Base-by-base conservation (phyloP, 768 basidiomycete species). In the Leccinum imitatum region DNA sequence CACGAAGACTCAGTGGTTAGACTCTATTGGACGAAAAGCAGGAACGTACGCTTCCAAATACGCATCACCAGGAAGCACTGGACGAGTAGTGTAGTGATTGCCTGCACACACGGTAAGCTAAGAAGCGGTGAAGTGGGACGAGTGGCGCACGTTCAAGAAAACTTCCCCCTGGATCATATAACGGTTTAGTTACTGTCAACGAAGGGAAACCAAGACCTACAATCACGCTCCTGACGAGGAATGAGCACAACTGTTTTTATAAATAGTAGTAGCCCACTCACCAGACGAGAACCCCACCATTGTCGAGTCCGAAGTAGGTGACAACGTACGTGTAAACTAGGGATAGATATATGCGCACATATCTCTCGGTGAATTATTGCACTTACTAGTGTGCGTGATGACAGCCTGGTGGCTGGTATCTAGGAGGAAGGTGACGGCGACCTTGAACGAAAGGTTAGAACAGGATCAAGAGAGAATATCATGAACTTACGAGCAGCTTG, bases 11-110 rank as follows among this genome's bases (percentile, higher is more conserved):
- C 30, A 53, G 56, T 50, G 13, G 14, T 30, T 41, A 39, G 5
- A 10, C 13, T 51, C 39, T 10, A 46, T 30, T 25, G 23, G 27
- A 15, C 4, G 9, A 50, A 21, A 7, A 14, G n/a, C 9, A 25
- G 37, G 39, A 47, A 71, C 80, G 51, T 65, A 82, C 80, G 65
- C 53, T 69, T 76, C 75, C 79, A 86, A 4, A 86, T 73, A 0
- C 84, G 80, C 63, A 77, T 70, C 0, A 76, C 67, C 60, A 84
- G 77, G 70, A 85, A 86, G 41, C 81, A 77, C 71, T 86, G 85
- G 7, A 85, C 84, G 17, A 84, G 68, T 44, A 78, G 70, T 8
- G 78, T 81, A 14, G 81, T 84, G 17, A 82, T 64, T 35, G 77
- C 65, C 70, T 71, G n/a, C 2, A 37, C 15, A 15, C 5, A 25